A percentile compares a stretch with the other conserved stretches of the same genome.
phyloP scores from a whole-genome alignment of 331 rosid species.

The Quercus tomentella region DNA sequence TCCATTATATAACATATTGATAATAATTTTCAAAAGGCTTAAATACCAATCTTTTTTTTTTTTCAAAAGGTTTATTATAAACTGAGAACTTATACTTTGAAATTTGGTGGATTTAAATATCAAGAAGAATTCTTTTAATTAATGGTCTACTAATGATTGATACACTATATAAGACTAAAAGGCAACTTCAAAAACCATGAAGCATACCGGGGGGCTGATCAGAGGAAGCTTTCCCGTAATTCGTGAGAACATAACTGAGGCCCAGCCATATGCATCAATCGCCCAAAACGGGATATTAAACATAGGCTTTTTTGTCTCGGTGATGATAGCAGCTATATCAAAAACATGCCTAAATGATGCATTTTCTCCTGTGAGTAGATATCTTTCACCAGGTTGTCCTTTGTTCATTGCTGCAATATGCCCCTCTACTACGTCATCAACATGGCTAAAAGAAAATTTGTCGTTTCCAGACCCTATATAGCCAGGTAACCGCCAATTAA shows the following conservation, averaged over 20 bases:
- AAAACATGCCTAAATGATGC: slow-evolving; percentile 72
- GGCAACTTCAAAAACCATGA: background rate
- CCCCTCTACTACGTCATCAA: slow-evolving; percentile 84
- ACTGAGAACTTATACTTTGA: background rate
- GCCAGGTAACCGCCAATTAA: slow-evolving; percentile 83
- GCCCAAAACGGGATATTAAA: slow-evolving; percentile 66
- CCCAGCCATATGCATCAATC: slow-evolving; percentile 71
- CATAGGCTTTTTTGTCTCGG: slow-evolving; percentile 55
- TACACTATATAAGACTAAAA: background rate
- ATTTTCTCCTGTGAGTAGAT: slow-evolving; percentile 85
- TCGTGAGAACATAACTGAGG: slow-evolving; percentile 52
- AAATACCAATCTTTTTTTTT: too few relatives aligned
- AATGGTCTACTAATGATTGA: background rate
- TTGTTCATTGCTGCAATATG: slow-evolving; percentile 69
- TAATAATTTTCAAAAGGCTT: background rate
- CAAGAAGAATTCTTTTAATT: background rate
- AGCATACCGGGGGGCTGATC: slow-evolving; percentile 85
- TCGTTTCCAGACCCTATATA: slow-evolving; percentile 74
- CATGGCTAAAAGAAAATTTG: slow-evolving; percentile 68
- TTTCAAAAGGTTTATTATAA: too few relatives aligned
- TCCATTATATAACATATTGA: background rate
- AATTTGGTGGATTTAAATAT: background rate
- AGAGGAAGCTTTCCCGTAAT: slow-evolving; percentile 72
- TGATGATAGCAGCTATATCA: slow-evolving; percentile 64
- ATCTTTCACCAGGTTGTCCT: slow-evolving; percentile 65